A percentile compares a stretch with the other conserved stretches of the same genome.
These are phyloP conservation scores for Sclerotinia glacialis DNA, from an alignment of 2,329 filamentous ascomycete genomes.

Conservation along the genomic window DNA sequence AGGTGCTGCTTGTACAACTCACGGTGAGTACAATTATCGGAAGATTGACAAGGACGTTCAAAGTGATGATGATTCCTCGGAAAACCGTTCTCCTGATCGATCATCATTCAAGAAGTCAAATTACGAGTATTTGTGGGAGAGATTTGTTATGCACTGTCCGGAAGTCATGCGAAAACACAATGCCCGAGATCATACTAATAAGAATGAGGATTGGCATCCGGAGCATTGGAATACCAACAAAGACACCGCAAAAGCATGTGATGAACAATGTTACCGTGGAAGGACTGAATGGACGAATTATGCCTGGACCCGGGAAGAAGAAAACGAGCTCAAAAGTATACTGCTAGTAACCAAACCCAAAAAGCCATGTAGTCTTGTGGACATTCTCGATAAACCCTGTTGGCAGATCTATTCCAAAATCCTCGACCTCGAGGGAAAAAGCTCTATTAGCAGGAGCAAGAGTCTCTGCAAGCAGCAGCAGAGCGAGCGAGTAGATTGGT, in stretches of 20 bases:
- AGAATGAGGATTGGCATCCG: neutral
- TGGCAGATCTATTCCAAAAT: slow-evolving; percentile 32
- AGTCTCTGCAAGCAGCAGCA: neutral
- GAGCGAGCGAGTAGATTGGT: slow-evolving; percentile 34
- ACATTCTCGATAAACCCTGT: slow-evolving; percentile 32
- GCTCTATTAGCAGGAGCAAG: neutral
- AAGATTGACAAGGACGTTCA: slow-evolving; percentile 20
- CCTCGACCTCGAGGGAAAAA: slow-evolving; percentile 7
- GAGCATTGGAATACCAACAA: slow-evolving; percentile 11
- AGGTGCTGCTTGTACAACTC: slow-evolving; percentile 36
- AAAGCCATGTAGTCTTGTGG: slow-evolving; percentile 28
- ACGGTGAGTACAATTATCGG: slow-evolving; percentile 32
- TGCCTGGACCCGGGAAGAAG: slow-evolving; percentile 13
- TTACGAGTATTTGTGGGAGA: slow-evolving; percentile 26
- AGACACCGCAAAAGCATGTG: neutral
- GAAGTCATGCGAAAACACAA: slow-evolving; percentile 30
- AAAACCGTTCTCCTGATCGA: neutral
- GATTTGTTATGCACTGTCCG: slow-evolving; percentile 25
- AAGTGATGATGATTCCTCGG: slow-evolving; percentile 25
- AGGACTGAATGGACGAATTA: neutral
- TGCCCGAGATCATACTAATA: slow-evolving; percentile 16
- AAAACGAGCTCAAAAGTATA: slow-evolving; percentile 19
- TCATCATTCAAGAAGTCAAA: slow-evolving; percentile 20
- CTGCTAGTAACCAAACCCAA: slow-evolving; percentile 26
- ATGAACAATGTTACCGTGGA: neutral